These are phyloP conservation scores for Schoenoplectus triqueter DNA, from an alignment of 202 grass and related monocot species.

Conservation along the genomic window DNA sequence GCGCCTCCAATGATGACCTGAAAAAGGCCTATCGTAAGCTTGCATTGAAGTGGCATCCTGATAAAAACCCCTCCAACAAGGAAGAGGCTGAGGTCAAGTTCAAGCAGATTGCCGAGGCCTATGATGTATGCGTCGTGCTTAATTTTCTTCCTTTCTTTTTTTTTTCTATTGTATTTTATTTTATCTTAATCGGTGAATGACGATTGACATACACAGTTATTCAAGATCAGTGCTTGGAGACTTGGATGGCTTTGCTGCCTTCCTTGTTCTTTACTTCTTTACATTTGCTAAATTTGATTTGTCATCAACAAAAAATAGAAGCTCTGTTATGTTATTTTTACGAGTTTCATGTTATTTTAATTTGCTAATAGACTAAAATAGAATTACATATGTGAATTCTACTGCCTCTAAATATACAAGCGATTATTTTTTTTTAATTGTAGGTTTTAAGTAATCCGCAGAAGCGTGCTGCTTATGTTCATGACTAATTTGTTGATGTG, in stretches of 20 bases:
- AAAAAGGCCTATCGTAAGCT: not conserved
- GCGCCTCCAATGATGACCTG: not conserved
- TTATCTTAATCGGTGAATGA: not conserved
- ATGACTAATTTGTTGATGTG: constrained; percentile 63
- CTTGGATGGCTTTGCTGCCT: not conserved
- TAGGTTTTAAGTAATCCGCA: constrained; percentile 78
- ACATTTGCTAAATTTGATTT: not conserved
- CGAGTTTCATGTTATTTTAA: no score
- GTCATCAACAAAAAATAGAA: not conserved
- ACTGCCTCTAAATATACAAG: no score
- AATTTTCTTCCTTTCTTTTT: not conserved
- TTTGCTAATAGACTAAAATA: not conserved
- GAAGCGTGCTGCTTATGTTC: constrained; percentile 53
- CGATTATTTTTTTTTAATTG: constrained; percentile 12
- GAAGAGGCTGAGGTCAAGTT: not conserved
- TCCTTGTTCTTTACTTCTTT: not conserved
- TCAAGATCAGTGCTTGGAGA: not conserved
- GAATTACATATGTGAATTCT: not conserved
- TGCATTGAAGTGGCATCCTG: not conserved
- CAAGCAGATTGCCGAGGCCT: not conserved
- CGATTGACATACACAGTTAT: not conserved
- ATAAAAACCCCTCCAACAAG: not conserved
- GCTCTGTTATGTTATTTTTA: not conserved
- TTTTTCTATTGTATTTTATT: not conserved
- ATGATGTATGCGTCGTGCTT: constrained; percentile 38